These are phyloP conservation scores for Bryoerythrophyllum caledonicum DNA, from an alignment of 225 moss, liverwort and hornwort species.

Conservation along the genomic window DNA sequence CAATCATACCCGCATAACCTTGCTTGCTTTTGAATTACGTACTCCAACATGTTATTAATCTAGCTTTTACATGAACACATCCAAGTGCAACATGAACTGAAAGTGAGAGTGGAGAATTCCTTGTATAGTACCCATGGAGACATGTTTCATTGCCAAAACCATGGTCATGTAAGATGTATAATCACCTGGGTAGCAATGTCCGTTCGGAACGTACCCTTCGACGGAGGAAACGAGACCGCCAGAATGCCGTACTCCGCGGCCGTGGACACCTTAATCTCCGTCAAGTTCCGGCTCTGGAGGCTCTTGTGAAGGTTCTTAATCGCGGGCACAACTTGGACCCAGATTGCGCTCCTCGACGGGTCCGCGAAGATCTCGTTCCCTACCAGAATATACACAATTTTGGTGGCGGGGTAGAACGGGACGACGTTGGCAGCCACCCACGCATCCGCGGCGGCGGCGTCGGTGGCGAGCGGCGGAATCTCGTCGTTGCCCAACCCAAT, in stretches of 20 bases:
- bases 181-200: constrained; percentile 34
- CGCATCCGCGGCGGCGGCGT: constrained; percentile 30
- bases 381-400: constrained; percentile 40
- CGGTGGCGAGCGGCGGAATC: constrained; percentile 32
- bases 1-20: no score
- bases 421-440: constrained; percentile 42
- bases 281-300: constrained; percentile 29
- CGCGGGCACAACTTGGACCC: constrained; percentile 43
- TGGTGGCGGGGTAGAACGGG: constrained; percentile 46
- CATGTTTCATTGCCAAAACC: no score
- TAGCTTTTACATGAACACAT: no score
- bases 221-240: constrained; percentile 41
- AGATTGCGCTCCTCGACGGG: constrained; percentile 15
- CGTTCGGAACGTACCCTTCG: constrained; percentile 29
- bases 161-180: no score
- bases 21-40: no score
- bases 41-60: no score
- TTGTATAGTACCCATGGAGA: no score
- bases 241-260: constrained; percentile 38
- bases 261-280: constrained; percentile 34
- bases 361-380: constrained; percentile 48
- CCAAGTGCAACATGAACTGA: no score
- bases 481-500: constrained; percentile 38
- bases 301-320: constrained; percentile 42
- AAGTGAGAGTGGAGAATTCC: no score